These are phyloP conservation scores for Torrubiella hemipterigena DNA, from an alignment of 2,329 filamentous ascomycete species.

Conservation along the genomic window DNA sequence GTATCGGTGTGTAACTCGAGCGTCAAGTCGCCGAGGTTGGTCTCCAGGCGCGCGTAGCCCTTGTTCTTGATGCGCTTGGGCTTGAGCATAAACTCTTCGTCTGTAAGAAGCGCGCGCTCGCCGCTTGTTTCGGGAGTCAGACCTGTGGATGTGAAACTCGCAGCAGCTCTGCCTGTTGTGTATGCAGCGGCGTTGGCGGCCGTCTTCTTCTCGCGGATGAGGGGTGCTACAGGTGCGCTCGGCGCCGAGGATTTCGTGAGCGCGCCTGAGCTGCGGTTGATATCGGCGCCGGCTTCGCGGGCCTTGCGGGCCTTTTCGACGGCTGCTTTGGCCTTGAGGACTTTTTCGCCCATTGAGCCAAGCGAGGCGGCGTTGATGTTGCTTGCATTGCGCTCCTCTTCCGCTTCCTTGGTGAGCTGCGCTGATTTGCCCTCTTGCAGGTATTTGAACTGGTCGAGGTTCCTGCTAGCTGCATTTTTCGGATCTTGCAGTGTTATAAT, in stretches of 20 bases:
- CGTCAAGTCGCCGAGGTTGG: constrained; percentile 73
- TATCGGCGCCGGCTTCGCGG: constrained; percentile 46
- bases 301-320: constrained; percentile 82
- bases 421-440: constrained; percentile 69
- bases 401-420: constrained; percentile 56
- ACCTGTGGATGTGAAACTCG: constrained; percentile 90
- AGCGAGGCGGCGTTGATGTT: constrained; percentile 71
- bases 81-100: constrained; percentile 95
- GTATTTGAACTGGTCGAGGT: constrained; percentile 82
- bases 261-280: constrained; percentile 40
- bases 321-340: constrained; percentile 81
- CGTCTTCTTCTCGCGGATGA: constrained; percentile 43
- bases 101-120: constrained; percentile 73
- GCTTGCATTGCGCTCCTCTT: constrained; percentile 50
- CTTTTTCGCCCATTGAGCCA: constrained; percentile 68
- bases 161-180: constrained; percentile 82
- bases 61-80: constrained; percentile 80
- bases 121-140: constrained; percentile 83
- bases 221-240: constrained; percentile 18
- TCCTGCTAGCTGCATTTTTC: constrained; percentile 71
- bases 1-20: constrained; percentile 85
- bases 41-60: constrained; percentile 83
- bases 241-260: constrained; percentile 20
- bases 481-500: constrained; percentile 96
- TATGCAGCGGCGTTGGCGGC: constrained; percentile 81